Conservation (phyloP, 306 rosid species). For the Psophocarpus tetragonolobus region DNA sequence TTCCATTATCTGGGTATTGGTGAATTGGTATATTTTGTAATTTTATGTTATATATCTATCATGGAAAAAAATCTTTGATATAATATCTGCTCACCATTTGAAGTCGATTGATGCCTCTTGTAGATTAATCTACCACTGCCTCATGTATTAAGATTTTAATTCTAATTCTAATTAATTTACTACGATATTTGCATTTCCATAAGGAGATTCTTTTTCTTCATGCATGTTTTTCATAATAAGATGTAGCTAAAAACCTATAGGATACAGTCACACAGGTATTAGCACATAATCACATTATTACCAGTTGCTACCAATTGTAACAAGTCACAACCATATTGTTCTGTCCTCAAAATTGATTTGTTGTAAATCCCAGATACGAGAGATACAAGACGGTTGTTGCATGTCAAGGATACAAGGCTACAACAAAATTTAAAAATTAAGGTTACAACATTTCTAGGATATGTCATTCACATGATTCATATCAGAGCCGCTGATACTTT, state of each 20-base stretch:
- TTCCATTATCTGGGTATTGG: not conserved
- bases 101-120: not conserved
- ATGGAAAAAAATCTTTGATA: not conserved
- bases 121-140: not conserved
- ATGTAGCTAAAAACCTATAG: not conserved
- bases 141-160: not conserved
- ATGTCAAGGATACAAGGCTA: too few relatives aligned
- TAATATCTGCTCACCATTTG: constrained; percentile 6
- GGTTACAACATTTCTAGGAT: too few relatives aligned
- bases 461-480: too few relatives aligned
- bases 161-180: not conserved
- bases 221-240: constrained; percentile 1
- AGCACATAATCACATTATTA: not conserved
- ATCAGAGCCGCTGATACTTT: too few relatives aligned
- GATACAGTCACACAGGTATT: not conserved
- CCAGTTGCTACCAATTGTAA: not conserved
- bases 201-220: not conserved
- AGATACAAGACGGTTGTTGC: too few relatives aligned
- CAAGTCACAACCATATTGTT: constrained; percentile 1
- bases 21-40: not conserved
- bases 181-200: constrained; percentile 18
- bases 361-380: too few relatives aligned
- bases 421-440: too few relatives aligned
- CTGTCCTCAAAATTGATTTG: not conserved
- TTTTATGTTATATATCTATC: not conserved